Evolutionary conservation across 1,284 basidiomycete genomes (phyloP), one percentile per base, ranked within the genome.

Genomic region (Ceratobasidium sp.): DNA sequence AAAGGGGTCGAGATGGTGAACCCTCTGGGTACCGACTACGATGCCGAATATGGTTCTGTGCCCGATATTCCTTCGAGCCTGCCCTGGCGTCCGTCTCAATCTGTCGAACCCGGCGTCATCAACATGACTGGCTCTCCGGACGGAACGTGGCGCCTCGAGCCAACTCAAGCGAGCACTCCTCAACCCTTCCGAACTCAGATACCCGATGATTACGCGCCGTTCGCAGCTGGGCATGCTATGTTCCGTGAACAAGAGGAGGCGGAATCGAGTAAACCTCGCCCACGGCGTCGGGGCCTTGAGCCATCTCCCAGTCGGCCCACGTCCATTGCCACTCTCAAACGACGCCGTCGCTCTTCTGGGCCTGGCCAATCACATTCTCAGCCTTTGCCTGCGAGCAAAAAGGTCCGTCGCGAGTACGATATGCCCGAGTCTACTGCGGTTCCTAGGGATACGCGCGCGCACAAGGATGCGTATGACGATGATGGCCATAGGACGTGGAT

Each of bases 401-500:
- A 57, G 38, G 46, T 57, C n/a, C 64, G 64, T 2, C 64, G 64
- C 21, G 50, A 69, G n/a, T 69, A 69, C 38, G 64, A 69, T 47
- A 69, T 21, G 13, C 21, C 46, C 11, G 64, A 69, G 21, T 57
- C 64, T 5, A n/a, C n/a, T n/a, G n/a, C n/a, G n/a, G n/a, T n/a
- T n/a, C n/a, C n/a, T n/a, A n/a, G n/a, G n/a, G n/a, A n/a, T n/a
- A n/a, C n/a, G n/a, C n/a, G n/a, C n/a, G n/a, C n/a, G n/a, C n/a
- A n/a, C n/a, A n/a, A n/a, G n/a, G n/a, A n/a, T n/a, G n/a, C n/a
- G n/a, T n/a, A n/a, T n/a, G n/a, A n/a, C n/a, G n/a, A n/a, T n/a
- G n/a, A n/a, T n/a, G n/a, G n/a, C n/a, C n/a, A n/a, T n/a, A n/a
- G n/a, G n/a, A n/a, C n/a, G n/a, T n/a, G n/a, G n/a, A n/a, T n/a